A percentile compares a stretch with the other conserved stretches of the same genome.
Conservation (phyloP, 495 filamentous ascomycete genomes). For the Penicillium taxi region DNA sequence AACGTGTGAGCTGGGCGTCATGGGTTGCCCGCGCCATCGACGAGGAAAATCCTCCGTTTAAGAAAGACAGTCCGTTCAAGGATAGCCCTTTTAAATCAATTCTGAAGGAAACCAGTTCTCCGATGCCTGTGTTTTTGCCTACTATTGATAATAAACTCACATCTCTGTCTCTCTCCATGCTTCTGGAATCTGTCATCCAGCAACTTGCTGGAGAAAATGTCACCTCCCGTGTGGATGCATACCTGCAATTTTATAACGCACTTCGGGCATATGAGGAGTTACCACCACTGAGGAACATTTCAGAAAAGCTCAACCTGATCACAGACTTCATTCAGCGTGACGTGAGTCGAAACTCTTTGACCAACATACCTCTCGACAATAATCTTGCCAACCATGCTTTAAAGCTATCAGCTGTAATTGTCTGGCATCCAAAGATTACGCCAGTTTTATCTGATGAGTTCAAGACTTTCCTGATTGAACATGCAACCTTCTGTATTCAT, state of each 20-base stretch:
- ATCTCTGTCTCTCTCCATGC: conserved; percentile 54
- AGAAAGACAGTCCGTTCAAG: conserved; percentile 41
- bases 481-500: conserved; percentile 61
- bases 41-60: conserved; percentile 2
- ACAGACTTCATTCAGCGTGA: conserved; percentile 76
- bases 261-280: conserved; percentile 71
- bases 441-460: conserved; percentile 65
- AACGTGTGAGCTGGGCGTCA: conserved; percentile 70
- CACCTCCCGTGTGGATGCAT: conserved; percentile 71
- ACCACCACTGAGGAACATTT: conserved; percentile 60
- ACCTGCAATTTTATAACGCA: conserved; percentile 66
- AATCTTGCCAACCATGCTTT: conserved; percentile 68
- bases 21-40: conserved; percentile 32
- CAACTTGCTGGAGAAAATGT: conserved; percentile 66
- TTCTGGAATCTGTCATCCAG: conserved; percentile 67
- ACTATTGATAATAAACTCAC: conserved; percentile 34
- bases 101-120: conserved; percentile 56
- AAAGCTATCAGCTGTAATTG: conserved; percentile 62
- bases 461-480: conserved; percentile 67
- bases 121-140: conserved; percentile 29
- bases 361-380: conserved; percentile 38
- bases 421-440: conserved; percentile 58
- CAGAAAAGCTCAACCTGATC: conserved; percentile 65
- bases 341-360: conserved; percentile 37
- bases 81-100: conserved; percentile 59